These are phyloP conservation scores for Escallonia rubra DNA, from an alignment of 129 eudicot genomes.

Conservation along the genomic window DNA sequence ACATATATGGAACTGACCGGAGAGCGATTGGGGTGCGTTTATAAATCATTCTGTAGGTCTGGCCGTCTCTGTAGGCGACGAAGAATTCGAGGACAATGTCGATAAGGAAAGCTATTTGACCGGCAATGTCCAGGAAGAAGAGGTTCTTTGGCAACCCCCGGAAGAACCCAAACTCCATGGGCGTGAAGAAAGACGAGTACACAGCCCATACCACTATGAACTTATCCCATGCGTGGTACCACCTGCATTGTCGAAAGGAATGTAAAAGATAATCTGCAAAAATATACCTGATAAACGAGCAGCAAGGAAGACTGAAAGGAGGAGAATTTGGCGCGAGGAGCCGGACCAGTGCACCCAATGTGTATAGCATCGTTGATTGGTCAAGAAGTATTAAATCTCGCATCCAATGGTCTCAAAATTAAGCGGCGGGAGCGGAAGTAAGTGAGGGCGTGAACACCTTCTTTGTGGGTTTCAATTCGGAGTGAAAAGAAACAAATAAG, in stretches of 20 bases:
- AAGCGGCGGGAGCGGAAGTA: no score
- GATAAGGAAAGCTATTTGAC: constrained; percentile 75
- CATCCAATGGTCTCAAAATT: not conserved
- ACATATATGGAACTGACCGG: constrained; percentile 39
- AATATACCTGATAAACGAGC: not conserved
- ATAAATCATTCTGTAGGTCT: constrained; percentile 73
- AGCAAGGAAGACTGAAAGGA: not conserved
- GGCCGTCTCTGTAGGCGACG: constrained; percentile 77
- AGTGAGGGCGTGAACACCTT: no score
- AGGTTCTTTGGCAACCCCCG: constrained; percentile 78
- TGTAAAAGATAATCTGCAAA: not conserved
- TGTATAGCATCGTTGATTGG: not conserved
- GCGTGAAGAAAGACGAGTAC: constrained; percentile 92
- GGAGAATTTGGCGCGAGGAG: not conserved
- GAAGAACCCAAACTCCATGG: constrained; percentile 97
- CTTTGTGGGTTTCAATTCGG: no score
- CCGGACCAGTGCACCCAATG: not conserved
- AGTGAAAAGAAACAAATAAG: no score
- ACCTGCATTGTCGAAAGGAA: constrained; percentile 48
- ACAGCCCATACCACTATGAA: constrained; percentile 89
- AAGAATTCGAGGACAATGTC: constrained; percentile 85
- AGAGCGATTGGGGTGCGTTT: constrained; percentile 62
- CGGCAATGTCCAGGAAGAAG: constrained; percentile 64
- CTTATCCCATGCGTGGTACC: constrained; percentile 80
- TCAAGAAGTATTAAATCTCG: not conserved